Evolutionary conservation across 1,284 basidiomycete genomes (phyloP), one percentile per base, ranked within the genome.

Genomic region (Microbotryum saponariae): DNA sequence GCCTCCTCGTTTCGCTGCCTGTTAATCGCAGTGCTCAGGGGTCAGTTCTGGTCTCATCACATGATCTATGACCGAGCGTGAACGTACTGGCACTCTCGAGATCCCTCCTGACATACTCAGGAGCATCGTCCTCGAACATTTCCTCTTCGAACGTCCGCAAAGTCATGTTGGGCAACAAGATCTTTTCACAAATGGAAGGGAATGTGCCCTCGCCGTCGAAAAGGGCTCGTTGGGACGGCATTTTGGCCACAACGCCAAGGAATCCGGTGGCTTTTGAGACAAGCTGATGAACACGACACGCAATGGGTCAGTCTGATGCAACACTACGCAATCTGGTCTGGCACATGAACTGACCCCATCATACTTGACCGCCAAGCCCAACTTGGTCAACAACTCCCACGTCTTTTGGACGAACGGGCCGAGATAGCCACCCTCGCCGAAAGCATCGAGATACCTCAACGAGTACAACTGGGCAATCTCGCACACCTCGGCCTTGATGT

Each of bases 51-150:
- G 20, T 25, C 14, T n/a, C 23, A 9, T 0, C n/a, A 12, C 8
- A 48, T 68, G 62, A 2, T 8, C 6, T 49, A 29, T 12, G 33
- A 21, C 1, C 18, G 14, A 42, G 21, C 6, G 27, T 29, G 46
- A 73, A 74, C 44, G 79, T 74, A 42, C 77, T 76, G 16, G 85
- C 78, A 33, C 82, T 78, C n/a, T 88, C 85, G 18, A 98, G 79
- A 74, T 97, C 93, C 33, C 90, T 81, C 21, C 92, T 85, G 68
- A 98, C 90, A 75, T 89, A 98, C 74, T 97, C 94, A 53, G 94
- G 83, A 0, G 94, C 94, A 70, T 97, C 92, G 66, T 98, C 94
- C 76, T 97, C 91, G 73, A 98, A 97, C 76, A 93, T 87, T 73
- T 98, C 94, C 63, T 93, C 83, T 66, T 97, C 93, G 67, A 91